Conservation (phyloP, 1,284 basidiomycete genomes). For the Ustilago vetiveriae region DNA sequence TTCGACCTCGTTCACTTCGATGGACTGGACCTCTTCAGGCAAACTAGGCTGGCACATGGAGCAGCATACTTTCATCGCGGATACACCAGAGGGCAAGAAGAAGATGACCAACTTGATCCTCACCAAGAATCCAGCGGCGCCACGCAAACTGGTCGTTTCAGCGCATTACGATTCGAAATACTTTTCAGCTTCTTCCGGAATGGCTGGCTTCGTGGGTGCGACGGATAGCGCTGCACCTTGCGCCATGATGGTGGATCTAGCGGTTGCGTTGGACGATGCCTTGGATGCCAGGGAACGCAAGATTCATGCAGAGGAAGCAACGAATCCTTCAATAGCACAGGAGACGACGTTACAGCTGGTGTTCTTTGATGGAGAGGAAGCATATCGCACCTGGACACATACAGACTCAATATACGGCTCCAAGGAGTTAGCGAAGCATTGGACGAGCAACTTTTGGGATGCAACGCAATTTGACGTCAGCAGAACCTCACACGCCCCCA, state of each 20-base stretch:
- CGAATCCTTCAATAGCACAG: slow-evolving; percentile 67
- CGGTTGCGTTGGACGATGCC: slow-evolving; percentile 55
- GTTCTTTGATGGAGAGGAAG: slow-evolving; percentile 98
- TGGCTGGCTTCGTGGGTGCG: slow-evolving; percentile 88
- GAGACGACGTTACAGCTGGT: slow-evolving; percentile 92
- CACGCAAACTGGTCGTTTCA: slow-evolving; percentile 83
- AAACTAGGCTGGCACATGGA: slow-evolving; percentile 60
- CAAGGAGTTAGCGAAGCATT: slow-evolving; percentile 61
- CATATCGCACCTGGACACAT: slow-evolving; percentile 87
- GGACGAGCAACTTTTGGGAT: slow-evolving; percentile 41
- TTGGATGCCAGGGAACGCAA: slow-evolving; percentile 47
- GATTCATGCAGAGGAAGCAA: slow-evolving; percentile 16
- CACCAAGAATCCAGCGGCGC: slow-evolving; percentile 84
- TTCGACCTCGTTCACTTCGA: slow-evolving; percentile 1
- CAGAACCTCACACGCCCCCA: slow-evolving; percentile 7
- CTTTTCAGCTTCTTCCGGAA: slow-evolving; percentile 75
- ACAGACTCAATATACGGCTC: slow-evolving; percentile 94
- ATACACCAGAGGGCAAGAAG: slow-evolving; percentile 83
- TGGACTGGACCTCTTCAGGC: slow-evolving; percentile 7
- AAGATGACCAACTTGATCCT: slow-evolving; percentile 91
- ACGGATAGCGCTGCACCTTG: slow-evolving; percentile 97
- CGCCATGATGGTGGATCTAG: slow-evolving; percentile 73
- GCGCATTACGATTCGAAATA: slow-evolving; percentile 98
- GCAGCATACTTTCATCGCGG: slow-evolving; percentile 40
- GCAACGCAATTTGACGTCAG: slow-evolving; percentile 10